These are phyloP conservation scores for Choanephora cucurbitarum DNA, from an alignment of 371 early-diverging fungal genomes.

Conservation along the genomic window DNA sequence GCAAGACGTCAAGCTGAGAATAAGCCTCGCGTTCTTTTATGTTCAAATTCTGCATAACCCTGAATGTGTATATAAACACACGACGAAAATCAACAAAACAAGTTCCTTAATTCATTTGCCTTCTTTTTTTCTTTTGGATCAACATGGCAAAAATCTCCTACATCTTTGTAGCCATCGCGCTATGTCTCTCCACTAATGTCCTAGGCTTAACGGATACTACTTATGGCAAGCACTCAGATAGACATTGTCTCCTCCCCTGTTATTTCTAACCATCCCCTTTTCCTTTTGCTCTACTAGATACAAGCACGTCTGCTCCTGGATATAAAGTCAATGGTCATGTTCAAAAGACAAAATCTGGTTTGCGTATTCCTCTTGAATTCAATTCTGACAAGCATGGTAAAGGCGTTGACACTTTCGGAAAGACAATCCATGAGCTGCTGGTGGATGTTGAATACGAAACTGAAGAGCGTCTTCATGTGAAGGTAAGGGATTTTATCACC, in stretches of 20 bases:
- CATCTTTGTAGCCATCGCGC: slow-evolving; percentile 27
- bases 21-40: no score
- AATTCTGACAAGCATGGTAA: slow-evolving; percentile 8
- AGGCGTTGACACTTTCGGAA: slow-evolving; percentile 35
- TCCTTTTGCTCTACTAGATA: slow-evolving; percentile 5
- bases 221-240: slow-evolving; percentile 19
- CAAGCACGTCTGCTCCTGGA: slow-evolving; percentile 28
- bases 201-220: slow-evolving; percentile 20
- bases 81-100: background rate
- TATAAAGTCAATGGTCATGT: slow-evolving; percentile 35
- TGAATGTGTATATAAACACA: no score
- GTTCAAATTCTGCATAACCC: no score
- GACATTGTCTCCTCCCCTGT: background rate
- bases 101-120: background rate
- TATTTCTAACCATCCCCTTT: background rate
- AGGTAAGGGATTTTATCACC: slow-evolving; percentile 33
- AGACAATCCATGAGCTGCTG: slow-evolving; percentile 41
- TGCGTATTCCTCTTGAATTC: slow-evolving; percentile 31
- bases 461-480: slow-evolving; percentile 51
- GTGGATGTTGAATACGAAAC: slow-evolving; percentile 56
- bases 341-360: slow-evolving; percentile 27
- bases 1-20: no score
- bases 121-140: background rate
- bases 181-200: slow-evolving; percentile 16
- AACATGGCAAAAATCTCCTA: slow-evolving; percentile 25